Conservation (phyloP, 768 basidiomycete species). For the Amanita phalloides region DNA sequence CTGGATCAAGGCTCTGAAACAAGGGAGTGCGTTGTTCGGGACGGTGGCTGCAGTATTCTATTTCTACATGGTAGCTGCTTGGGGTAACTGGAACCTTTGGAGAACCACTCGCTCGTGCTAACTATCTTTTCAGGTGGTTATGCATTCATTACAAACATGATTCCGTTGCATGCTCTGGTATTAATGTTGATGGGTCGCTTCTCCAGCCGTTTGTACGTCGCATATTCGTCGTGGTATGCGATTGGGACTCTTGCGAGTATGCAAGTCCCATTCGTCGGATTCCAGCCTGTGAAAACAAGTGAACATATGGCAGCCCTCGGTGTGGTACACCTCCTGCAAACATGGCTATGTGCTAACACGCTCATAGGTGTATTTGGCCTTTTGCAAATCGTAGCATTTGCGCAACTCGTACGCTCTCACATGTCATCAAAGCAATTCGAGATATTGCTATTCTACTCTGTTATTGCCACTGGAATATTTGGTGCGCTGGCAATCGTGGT, state of each 20-base stretch:
- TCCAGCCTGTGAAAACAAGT: slow-evolving; percentile 94
- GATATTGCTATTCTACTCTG: slow-evolving; percentile 57
- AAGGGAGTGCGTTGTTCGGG: slow-evolving; percentile 87
- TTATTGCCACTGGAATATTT: slow-evolving; percentile 59
- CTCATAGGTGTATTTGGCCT: slow-evolving; percentile 83
- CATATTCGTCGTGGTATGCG: slow-evolving; percentile 96
- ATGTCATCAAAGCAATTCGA: slow-evolving; percentile 91
- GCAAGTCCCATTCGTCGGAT: slow-evolving; percentile 99
- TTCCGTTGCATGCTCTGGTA: slow-evolving; percentile 90
- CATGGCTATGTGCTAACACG: slow-evolving; percentile 1
- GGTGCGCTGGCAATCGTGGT: slow-evolving; percentile 65
- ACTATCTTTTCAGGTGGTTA: slow-evolving; percentile 61
- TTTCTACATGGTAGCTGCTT: slow-evolving; percentile 99
- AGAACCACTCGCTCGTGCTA: slow-evolving; percentile 3
- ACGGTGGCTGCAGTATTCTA: slow-evolving; percentile 91
- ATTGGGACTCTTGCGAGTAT: slow-evolving; percentile 96
- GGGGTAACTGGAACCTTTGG: slow-evolving; percentile 50
- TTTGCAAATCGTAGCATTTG: slow-evolving; percentile 91
- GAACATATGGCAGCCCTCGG: slow-evolving; percentile 99
- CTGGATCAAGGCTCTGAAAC: slow-evolving; percentile 95
- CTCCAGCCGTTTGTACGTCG: slow-evolving; percentile 84
- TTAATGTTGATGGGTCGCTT: slow-evolving; percentile 95
- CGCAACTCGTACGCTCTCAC: slow-evolving; percentile 79
- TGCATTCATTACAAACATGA: slow-evolving; percentile 99
- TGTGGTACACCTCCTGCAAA: slow-evolving; percentile 19